These are phyloP conservation scores for Cercis canadensis DNA, from an alignment of 306 rosid species.

Conservation along the genomic window DNA sequence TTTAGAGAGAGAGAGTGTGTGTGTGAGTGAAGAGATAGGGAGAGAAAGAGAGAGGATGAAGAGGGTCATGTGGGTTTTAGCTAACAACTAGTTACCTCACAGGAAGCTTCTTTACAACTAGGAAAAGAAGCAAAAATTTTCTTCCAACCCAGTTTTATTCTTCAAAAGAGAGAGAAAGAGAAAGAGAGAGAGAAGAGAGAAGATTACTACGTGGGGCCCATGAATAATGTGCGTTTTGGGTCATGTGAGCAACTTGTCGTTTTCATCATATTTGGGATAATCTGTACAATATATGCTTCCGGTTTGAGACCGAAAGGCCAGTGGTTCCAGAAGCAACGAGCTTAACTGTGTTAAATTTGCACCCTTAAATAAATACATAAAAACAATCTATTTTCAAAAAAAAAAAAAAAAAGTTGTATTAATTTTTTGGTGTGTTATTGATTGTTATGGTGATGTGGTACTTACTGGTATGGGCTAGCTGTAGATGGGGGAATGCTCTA, in stretches of 20 bases:
- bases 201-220: slow-evolving; percentile 70
- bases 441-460: too few species aligned
- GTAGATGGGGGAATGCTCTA: slow-evolving; percentile 37
- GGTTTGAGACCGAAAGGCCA: slow-evolving; percentile 42
- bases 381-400: too few species aligned
- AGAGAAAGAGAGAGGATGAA: too few species aligned
- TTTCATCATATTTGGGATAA: slow-evolving; percentile 49
- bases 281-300: slow-evolving; percentile 37
- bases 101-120: slow-evolving; percentile 50
- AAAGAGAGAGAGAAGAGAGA: slow-evolving; percentile 32
- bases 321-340: slow-evolving; percentile 34
- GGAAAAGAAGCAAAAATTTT: slow-evolving; percentile 37
- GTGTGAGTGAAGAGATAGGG: too few species aligned
- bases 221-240: slow-evolving; percentile 57
- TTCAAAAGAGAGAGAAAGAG: slow-evolving; percentile 23
- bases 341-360: slow-evolving; percentile 20
- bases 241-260: slow-evolving; percentile 79
- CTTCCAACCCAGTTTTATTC: slow-evolving; percentile 48
- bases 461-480: too few species aligned
- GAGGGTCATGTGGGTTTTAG: slow-evolving; percentile 42
- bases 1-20: not conserved
- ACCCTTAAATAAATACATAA: not conserved
- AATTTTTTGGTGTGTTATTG: not conserved
- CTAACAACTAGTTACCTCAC: slow-evolving; percentile 42
- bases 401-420: not conserved